Conservation (phyloP, 306 rosid species). For the Purshia tridentata region DNA sequence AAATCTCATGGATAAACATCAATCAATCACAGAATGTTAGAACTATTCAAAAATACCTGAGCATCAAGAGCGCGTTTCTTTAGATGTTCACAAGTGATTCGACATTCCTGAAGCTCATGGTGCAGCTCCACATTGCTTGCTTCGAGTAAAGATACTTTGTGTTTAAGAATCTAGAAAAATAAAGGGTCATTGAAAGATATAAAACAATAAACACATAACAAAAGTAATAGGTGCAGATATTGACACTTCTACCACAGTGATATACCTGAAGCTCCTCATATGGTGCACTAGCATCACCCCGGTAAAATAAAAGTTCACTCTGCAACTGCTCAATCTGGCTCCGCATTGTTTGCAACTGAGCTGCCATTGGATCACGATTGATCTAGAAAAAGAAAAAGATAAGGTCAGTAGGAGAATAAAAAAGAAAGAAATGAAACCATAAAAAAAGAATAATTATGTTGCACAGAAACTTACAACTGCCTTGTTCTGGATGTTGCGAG, state of each 20-base stretch:
- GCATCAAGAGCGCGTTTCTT: constrained; percentile 51
- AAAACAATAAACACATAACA: not conserved
- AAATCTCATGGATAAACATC: constrained; percentile 9
- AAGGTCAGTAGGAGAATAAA: not conserved
- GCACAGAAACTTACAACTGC: constrained; percentile 68
- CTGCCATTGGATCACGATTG: constrained; percentile 87
- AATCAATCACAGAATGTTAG: not conserved
- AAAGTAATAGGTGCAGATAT: constrained; percentile 2
- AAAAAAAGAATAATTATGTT: constrained; percentile 6
- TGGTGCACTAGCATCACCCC: constrained; percentile 68
- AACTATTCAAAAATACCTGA: constrained; percentile 32
- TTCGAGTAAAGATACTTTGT: constrained; percentile 86
- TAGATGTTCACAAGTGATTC: constrained; percentile 40
- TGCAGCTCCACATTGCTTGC: constrained; percentile 77
- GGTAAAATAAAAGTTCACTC: constrained; percentile 72
- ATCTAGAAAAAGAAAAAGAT: constrained; percentile 43
- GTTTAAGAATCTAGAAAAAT: constrained; percentile 69
- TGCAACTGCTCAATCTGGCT: constrained; percentile 93
- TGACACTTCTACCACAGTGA: constrained; percentile 4
- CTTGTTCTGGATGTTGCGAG: constrained; percentile 95
- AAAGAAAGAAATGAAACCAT: constrained; percentile 21
- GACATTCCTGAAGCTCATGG: constrained; percentile 57
- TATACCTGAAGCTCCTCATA: constrained; percentile 86
- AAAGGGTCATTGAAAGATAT: constrained; percentile 21
- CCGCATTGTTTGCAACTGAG: constrained; percentile 74